Percentiles rank a stretch among this genome's conserved stretches.
Conservation (phyloP, 2,329 filamentous ascomycete genomes). For the Lecanoromycetidae sp. region DNA sequence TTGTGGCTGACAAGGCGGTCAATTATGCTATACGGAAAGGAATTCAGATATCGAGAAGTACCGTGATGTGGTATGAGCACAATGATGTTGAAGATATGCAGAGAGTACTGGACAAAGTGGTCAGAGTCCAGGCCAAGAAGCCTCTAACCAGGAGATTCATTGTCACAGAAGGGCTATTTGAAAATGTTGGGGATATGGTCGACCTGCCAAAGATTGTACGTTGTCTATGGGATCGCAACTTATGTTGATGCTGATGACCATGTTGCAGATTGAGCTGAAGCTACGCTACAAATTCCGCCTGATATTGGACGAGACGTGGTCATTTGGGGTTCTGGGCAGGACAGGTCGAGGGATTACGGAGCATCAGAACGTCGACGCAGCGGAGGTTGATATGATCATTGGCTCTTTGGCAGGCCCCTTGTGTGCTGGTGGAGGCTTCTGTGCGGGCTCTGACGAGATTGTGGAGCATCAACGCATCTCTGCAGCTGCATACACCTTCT, state of each 20-base stretch:
- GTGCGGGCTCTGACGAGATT: conserved; percentile 79
- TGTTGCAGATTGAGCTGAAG: conserved; percentile 67
- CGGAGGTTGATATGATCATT: conserved; percentile 92
- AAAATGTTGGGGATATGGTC: conserved; percentile 73
- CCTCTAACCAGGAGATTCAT: conserved; percentile 87
- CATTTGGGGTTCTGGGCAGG: conserved; percentile 83
- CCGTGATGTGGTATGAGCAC: conserved; percentile 86
- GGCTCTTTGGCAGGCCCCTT: conserved; percentile 83
- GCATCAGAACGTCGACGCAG: conserved; percentile 88
- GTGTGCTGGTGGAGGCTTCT: conserved; percentile 90
- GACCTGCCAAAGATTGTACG: conserved; percentile 74
- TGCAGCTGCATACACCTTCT: conserved; percentile 87
- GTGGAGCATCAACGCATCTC: conserved; percentile 94
- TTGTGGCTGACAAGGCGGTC: conserved; percentile 84
- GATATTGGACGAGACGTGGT: conserved; percentile 95
- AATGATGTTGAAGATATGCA: conserved; percentile 93
- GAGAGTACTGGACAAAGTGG: conserved; percentile 68
- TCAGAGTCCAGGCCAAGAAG: conserved; percentile 77
- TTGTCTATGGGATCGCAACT: conserved; percentile 10
- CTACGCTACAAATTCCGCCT: conserved; percentile 95
- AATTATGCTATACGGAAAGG: conserved; percentile 93
- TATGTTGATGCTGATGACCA: not conserved
- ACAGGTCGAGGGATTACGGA: conserved; percentile 89
- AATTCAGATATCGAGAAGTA: conserved; percentile 82
- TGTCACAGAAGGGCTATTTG: conserved; percentile 89